Evolutionary conservation across 345 rosid species (phyloP).

Genomic region (Diplotaxis tenuifolia): DNA sequence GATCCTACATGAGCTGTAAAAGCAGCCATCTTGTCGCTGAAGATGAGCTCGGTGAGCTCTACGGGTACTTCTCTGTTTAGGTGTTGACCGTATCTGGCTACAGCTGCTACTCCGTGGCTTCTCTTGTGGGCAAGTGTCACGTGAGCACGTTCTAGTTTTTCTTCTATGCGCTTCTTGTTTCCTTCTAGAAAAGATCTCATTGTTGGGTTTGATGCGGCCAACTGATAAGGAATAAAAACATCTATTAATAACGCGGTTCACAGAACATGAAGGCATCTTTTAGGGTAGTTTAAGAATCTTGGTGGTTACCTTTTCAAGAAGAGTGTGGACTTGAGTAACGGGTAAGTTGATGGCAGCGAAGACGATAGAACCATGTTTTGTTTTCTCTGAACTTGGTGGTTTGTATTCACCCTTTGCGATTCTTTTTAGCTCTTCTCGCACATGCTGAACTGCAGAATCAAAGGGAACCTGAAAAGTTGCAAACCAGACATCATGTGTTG

Average conservation of each 20-base stretch:
- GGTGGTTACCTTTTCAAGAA: conserved; percentile 53
- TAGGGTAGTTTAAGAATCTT: conserved; percentile 2
- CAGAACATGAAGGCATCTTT: not conserved
- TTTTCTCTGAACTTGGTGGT: conserved; percentile 62
- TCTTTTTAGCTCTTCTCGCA: conserved; percentile 62
- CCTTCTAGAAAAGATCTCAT: conserved; percentile 51
- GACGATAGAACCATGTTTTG: conserved; percentile 63
- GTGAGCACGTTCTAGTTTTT: conserved; percentile 57
- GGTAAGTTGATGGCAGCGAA: conserved; percentile 83
- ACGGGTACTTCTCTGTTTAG: conserved; percentile 60
- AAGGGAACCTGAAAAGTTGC: conserved; percentile 66
- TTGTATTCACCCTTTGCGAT: conserved; percentile 67
- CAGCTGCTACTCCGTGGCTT: conserved; percentile 80
- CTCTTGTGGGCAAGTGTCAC: conserved; percentile 94
- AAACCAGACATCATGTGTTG: conserved; percentile 1
- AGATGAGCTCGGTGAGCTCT: conserved; percentile 63
- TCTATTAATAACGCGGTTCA: not conserved
- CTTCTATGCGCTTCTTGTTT: conserved; percentile 49
- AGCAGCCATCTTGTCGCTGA: conserved; percentile 75
- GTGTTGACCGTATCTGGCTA: conserved; percentile 63
- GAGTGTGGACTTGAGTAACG: conserved; percentile 44
- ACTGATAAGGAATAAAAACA: conserved; percentile 39
- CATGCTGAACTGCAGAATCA: conserved; percentile 69
- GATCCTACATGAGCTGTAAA: conserved; percentile 62
- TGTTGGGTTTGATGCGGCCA: conserved; percentile 47